A percentile compares a stretch with the other conserved stretches of the same genome.
Conservation (phyloP, 2,329 filamentous ascomycete genomes). For the Plectosphaerella sp. region DNA sequence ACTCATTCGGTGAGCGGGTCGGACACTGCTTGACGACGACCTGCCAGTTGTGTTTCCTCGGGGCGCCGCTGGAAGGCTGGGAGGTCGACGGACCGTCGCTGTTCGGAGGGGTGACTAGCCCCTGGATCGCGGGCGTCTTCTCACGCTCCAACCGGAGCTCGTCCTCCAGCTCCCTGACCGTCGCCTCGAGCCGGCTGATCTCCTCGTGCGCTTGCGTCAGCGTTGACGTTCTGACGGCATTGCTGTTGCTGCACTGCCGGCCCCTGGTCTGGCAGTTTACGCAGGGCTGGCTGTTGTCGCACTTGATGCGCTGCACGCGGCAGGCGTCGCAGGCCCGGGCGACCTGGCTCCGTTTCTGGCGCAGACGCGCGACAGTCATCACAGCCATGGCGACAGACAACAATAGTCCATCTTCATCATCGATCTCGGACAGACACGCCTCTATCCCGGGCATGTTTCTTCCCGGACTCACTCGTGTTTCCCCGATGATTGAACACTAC, state of each 20-base stretch:
- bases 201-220: conserved; percentile 24
- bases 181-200: conserved; percentile 28
- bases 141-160: not conserved
- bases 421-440: too few relatives aligned
- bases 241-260: conserved; percentile 26
- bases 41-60: too few relatives aligned
- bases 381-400: too few relatives aligned
- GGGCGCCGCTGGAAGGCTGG: too few relatives aligned
- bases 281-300: conserved; percentile 33
- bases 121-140: too few relatives aligned
- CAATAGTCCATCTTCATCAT: too few relatives aligned
- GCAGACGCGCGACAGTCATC: not conserved
- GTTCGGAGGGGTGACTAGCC: too few relatives aligned
- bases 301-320: conserved; percentile 35
- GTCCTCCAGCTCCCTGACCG: conserved; percentile 21
- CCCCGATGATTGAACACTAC: too few relatives aligned
- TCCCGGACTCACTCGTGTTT: too few relatives aligned
- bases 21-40: conserved; percentile 23
- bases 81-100: too few relatives aligned
- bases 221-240: conserved; percentile 22
- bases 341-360: conserved; percentile 12
- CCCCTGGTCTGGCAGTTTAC: conserved; percentile 30
- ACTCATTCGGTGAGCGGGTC: conserved; percentile 24
- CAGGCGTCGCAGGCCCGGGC: conserved; percentile 32
- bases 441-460: too few relatives aligned